Evolutionary conservation across 805 yeast species (phyloP).

Genomic region (Metschnikowia lachancei): DNA sequence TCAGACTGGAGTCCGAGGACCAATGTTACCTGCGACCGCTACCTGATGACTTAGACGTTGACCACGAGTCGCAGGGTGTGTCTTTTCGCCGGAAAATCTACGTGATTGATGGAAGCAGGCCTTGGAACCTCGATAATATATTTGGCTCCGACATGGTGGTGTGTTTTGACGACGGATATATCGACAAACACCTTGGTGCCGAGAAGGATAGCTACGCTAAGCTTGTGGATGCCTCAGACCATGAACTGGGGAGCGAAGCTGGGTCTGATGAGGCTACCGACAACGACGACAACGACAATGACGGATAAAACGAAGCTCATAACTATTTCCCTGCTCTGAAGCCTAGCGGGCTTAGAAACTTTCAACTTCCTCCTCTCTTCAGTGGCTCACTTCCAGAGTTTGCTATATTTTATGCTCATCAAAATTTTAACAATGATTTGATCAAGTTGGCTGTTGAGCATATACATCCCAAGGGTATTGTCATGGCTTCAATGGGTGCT

Average conservation of each 20-base stretch:
- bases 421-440: slow-evolving; percentile 51
- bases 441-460: slow-evolving; percentile 47
- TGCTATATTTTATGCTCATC: slow-evolving; percentile 58
- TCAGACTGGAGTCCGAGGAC: slow-evolving; percentile 31
- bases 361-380: slow-evolving; percentile 22
- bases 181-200: slow-evolving; percentile 53
- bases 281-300: slow-evolving; percentile 16
- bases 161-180: slow-evolving; percentile 85
- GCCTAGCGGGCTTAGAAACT: slow-evolving; percentile 47
- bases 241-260: slow-evolving; percentile 26
- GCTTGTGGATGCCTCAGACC: slow-evolving; percentile 32
- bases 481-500: slow-evolving; percentile 70
- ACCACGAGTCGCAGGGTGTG: slow-evolving; percentile 12
- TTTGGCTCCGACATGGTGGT: slow-evolving; percentile 76
- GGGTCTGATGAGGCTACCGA: slow-evolving; percentile 7
- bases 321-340: slow-evolving; percentile 62
- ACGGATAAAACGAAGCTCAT: slow-evolving; percentile 47
- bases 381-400: slow-evolving; percentile 40
- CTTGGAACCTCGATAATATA: slow-evolving; percentile 93
- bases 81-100: slow-evolving; percentile 59
- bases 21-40: slow-evolving; percentile 8
- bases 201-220: slow-evolving; percentile 64
- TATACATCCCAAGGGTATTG: slow-evolving; percentile 50
- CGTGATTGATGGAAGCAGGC: slow-evolving; percentile 87
- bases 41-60: slow-evolving; percentile 22